Conservation (phyloP, 2,329 filamentous ascomycete genomes). For the Aspergillus luchuensis region DNA sequence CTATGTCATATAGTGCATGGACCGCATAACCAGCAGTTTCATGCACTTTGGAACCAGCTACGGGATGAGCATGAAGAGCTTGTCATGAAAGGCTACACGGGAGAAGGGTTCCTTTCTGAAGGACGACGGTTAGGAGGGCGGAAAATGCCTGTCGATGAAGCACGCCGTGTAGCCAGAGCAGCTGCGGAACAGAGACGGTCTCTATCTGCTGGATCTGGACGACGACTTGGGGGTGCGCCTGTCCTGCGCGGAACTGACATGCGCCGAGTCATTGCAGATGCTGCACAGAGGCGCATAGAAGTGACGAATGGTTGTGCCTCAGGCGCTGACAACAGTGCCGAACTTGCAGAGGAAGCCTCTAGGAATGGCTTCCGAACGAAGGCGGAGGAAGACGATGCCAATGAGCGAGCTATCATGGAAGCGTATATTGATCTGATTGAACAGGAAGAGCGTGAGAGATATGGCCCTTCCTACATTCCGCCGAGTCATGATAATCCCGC, state of each 20-base stretch:
- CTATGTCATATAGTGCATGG: slow-evolving; percentile 84
- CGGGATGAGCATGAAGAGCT: slow-evolving; percentile 81
- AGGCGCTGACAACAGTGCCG: slow-evolving; percentile 65
- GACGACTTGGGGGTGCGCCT: slow-evolving; percentile 68
- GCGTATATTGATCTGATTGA: slow-evolving; percentile 85
- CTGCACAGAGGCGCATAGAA: slow-evolving; percentile 68
- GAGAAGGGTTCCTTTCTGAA: slow-evolving; percentile 79
- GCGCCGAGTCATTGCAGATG: slow-evolving; percentile 70
- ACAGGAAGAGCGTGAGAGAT: slow-evolving; percentile 68
- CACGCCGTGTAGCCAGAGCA: slow-evolving; percentile 70
- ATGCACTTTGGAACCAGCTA: slow-evolving; percentile 85
- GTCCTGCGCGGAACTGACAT: slow-evolving; percentile 66
- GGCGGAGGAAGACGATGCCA: slow-evolving; percentile 85
- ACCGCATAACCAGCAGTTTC: slow-evolving; percentile 79
- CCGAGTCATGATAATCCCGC: slow-evolving; percentile 56
- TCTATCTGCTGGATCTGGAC: slow-evolving; percentile 64
- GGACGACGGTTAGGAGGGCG: slow-evolving; percentile 73
- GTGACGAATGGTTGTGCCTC: slow-evolving; percentile 75
- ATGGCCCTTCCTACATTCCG: slow-evolving; percentile 59
- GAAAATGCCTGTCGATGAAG: slow-evolving; percentile 69
- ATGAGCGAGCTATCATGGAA: slow-evolving; percentile 81
- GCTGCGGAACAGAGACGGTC: slow-evolving; percentile 71
- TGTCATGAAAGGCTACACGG: slow-evolving; percentile 79
- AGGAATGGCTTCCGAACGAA: slow-evolving; percentile 77
- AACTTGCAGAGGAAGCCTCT: slow-evolving; percentile 67